Conservation (phyloP, 306 rosid species). For the Astragalus membranaceus region DNA sequence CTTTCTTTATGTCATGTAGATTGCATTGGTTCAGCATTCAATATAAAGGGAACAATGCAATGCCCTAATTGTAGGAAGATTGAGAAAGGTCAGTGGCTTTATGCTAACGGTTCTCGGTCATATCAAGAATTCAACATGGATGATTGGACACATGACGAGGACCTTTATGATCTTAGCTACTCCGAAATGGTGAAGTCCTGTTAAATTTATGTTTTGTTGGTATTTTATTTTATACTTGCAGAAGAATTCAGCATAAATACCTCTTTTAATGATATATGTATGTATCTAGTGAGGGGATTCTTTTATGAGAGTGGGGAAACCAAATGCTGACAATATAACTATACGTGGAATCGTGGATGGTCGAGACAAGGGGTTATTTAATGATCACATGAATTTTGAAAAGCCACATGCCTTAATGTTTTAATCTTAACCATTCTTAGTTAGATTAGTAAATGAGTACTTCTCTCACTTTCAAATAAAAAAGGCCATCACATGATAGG, state of each 20-base stretch:
- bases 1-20: slow-evolving; percentile 40
- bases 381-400: neutral
- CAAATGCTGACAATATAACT: neutral
- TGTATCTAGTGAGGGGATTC: neutral
- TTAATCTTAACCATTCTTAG: neutral
- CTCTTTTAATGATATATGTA: neutral
- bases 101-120: slow-evolving; percentile 83
- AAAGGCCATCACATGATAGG: neutral
- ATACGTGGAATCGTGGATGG: neutral
- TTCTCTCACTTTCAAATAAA: neutral
- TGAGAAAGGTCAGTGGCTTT: slow-evolving; percentile 99
- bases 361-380: neutral
- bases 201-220: neutral
- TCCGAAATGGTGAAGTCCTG: slow-evolving; percentile 77
- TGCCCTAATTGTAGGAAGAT: slow-evolving; percentile 98
- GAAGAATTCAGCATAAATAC: neutral
- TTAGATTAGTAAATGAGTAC: neutral
- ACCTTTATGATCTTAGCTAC: slow-evolving; percentile 85
- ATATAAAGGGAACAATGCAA: slow-evolving; percentile 96
- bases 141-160: slow-evolving; percentile 92
- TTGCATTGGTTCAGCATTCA: slow-evolving; percentile 98
- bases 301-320: neutral
- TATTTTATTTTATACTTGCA: slow-evolving; percentile 14
- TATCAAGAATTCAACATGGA: slow-evolving; percentile 81
- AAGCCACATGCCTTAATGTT: neutral